Percentiles rank a stretch among this genome's conserved stretches.
phyloP scores from a whole-genome alignment of 2,329 filamentous ascomycete genomes.

The Aureobasidium sp. region DNA sequence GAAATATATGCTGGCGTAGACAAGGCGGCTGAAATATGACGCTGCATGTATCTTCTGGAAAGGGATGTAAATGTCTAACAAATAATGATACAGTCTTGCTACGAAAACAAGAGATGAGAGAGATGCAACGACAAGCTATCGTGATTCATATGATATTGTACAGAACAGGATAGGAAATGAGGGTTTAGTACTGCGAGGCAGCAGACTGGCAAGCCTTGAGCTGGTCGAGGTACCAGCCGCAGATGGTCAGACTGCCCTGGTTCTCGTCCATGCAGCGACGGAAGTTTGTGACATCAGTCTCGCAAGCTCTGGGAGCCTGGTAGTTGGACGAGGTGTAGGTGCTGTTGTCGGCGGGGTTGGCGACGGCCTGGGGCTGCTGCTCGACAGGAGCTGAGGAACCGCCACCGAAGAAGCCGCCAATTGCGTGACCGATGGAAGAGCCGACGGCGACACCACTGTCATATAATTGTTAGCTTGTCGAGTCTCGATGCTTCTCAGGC shows the following conservation, averaged over 20 bases:
- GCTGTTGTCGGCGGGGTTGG: constrained; percentile 33
- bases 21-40: constrained; percentile 11
- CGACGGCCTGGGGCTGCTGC: constrained; percentile 37
- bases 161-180: neutral
- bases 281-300: constrained; percentile 74
- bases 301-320: constrained; percentile 52
- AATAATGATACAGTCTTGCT: constrained; percentile 13
- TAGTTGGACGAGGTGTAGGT: constrained; percentile 29
- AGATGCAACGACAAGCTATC: neutral
- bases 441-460: constrained; percentile 90
- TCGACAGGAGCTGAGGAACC: constrained; percentile 50
- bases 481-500: neutral
- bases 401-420: constrained; percentile 80
- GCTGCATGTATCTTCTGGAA: neutral
- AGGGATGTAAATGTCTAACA: neutral
- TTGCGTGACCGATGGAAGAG: constrained; percentile 88
- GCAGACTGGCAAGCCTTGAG: constrained; percentile 53
- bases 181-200: constrained; percentile 40
- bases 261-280: constrained; percentile 96
- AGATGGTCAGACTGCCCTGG: constrained; percentile 87
- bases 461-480: constrained; percentile 22
- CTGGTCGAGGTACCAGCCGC: constrained; percentile 97
- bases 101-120: neutral
- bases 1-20: constrained; percentile 12
- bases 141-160: constrained; percentile 12